Percentiles rank a stretch among this genome's conserved stretches.
Conservation (phyloP, 371 early-diverging fungal genomes). For the Choanephora cucurbitarum region DNA sequence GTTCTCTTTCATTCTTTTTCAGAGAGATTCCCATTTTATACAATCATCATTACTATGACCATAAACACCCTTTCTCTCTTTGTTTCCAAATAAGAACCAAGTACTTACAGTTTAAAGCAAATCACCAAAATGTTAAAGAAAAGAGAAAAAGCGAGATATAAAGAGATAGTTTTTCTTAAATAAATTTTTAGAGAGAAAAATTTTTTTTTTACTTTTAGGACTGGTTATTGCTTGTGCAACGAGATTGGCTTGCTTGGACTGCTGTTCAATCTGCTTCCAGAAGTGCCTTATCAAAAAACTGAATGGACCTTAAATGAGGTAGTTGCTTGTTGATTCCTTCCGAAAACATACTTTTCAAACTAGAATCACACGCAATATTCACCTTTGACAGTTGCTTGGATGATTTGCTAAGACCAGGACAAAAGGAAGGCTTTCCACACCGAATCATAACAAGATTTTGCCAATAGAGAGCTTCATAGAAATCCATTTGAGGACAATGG, state of each 20-base stretch:
- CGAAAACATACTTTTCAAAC: no score
- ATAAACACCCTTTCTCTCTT: not conserved
- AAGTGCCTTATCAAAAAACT: no score
- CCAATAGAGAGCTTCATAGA: not conserved
- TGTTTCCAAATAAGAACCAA: no score
- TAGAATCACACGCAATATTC: no score
- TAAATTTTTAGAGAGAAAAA: not conserved
- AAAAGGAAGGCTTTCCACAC: no score
- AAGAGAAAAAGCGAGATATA: not conserved
- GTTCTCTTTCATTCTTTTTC: conserved; percentile 30
- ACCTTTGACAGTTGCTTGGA: no score
- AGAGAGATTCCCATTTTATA: conserved; percentile 34
- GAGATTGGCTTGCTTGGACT: no score
- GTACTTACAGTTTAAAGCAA: not conserved
- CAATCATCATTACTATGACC: conserved; percentile 18
- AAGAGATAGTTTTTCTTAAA: not conserved
- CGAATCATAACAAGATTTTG: no score
- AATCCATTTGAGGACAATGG: not conserved
- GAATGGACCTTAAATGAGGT: no score
- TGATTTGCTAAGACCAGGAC: no score
- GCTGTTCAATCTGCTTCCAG: no score
- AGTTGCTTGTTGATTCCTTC: no score
- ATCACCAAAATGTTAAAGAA: not conserved
- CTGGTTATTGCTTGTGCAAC: not conserved
- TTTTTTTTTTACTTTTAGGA: not conserved